Conservation (phyloP, 2,329 filamentous ascomycete species). For the Macroventuria anomochaeta region DNA sequence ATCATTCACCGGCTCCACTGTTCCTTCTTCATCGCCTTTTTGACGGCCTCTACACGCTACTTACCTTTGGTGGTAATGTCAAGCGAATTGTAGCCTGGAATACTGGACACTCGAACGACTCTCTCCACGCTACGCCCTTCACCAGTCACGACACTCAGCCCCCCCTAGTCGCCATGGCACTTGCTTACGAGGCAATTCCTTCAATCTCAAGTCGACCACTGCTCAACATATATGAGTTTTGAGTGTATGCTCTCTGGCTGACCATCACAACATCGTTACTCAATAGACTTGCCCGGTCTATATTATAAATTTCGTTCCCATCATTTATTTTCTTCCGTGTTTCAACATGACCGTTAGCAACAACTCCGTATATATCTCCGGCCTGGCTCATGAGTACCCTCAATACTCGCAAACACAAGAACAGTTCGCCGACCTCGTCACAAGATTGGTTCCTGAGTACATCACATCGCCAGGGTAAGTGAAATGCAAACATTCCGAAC, state of each 20-base stretch:
- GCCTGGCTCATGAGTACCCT: slow-evolving; percentile 30
- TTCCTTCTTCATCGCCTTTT: background rate
- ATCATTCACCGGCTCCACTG: background rate
- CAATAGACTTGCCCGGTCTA: background rate
- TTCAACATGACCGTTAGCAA: background rate
- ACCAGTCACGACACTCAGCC: slow-evolving; percentile 13
- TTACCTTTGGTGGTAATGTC: slow-evolving; percentile 1
- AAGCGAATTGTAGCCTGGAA: slow-evolving; percentile 12
- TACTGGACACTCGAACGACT: background rate
- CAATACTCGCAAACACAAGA: slow-evolving; percentile 19
- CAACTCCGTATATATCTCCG: slow-evolving; percentile 23
- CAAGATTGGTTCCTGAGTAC: slow-evolving; percentile 20
- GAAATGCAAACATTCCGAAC: background rate
- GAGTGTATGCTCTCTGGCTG: background rate
- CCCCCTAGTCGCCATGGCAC: slow-evolving; percentile 3
- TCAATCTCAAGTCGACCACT: background rate
- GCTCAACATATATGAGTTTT: slow-evolving; percentile 4
- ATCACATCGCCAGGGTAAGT: slow-evolving; percentile 18
- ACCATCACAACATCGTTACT: background rate
- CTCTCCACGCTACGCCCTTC: background rate
- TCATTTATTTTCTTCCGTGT: background rate
- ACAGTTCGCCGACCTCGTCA: slow-evolving; percentile 18
- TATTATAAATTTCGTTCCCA: background rate
- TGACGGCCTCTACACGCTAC: background rate
- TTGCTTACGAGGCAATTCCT: background rate